Percentiles rank a stretch among this genome's conserved stretches.
phyloP scores from a whole-genome alignment of 768 basidiomycete species.

The Cubamyces lactineus region DNA sequence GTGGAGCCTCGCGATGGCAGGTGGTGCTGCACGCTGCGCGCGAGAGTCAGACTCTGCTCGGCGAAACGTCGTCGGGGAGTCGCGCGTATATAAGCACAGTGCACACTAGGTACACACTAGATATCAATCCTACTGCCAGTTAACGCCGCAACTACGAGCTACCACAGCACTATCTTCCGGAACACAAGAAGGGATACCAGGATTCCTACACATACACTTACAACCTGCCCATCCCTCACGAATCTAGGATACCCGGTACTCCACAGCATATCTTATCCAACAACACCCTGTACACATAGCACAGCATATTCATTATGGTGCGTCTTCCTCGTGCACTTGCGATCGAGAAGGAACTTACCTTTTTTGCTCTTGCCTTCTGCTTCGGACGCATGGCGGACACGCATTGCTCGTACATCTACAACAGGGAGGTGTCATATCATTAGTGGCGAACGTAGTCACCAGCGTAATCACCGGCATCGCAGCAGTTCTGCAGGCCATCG shows the following conservation, averaged over 20 bases:
- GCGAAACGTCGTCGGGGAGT: no score
- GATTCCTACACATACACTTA: no score
- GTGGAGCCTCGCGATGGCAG: background rate
- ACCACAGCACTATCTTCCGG: no score
- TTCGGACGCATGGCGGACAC: background rate
- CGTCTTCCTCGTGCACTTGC: background rate
- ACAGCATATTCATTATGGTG: background rate
- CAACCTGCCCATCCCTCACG: no score
- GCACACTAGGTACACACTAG: no score
- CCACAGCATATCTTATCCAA: no score
- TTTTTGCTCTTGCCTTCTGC: background rate
- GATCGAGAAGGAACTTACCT: background rate
- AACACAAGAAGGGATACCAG: no score
- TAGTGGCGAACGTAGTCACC: conserved; percentile 6
- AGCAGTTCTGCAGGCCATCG: conserved; percentile 4
- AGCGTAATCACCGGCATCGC: conserved; percentile 11
- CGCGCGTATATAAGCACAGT: no score
- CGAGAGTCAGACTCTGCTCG: no score
- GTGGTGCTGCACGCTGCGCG: no score
- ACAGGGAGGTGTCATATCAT: conserved; percentile 2
- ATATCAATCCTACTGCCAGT: no score
- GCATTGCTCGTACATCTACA: background rate
- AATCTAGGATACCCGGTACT: background rate
- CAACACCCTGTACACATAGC: background rate
- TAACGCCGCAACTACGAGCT: no score